A percentile compares a stretch with the other conserved stretches of the same genome.
Evolutionary conservation across 2,329 filamentous ascomycete species (phyloP).

Genomic region (Dactylellina cionopaga): DNA sequence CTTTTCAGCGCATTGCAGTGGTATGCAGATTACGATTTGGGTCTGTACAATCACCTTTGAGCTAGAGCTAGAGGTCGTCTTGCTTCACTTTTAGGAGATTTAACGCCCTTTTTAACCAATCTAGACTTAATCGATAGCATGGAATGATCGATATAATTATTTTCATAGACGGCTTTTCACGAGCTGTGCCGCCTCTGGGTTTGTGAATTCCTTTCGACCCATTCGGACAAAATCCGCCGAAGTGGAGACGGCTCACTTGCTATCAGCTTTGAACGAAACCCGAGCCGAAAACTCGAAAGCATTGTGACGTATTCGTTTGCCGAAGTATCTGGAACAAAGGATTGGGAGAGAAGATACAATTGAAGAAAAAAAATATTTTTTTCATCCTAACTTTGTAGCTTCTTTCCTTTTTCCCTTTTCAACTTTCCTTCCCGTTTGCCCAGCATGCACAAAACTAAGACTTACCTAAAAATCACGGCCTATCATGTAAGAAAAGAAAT

Average conservation of each 20-base stretch:
- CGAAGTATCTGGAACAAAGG: constrained; percentile 35
- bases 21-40: constrained; percentile 42
- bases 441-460: constrained; percentile 32
- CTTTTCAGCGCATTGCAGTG: constrained; percentile 51
- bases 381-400: constrained; percentile 49
- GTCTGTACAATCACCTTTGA: constrained; percentile 39
- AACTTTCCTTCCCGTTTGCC: constrained; percentile 50
- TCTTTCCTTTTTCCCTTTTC: constrained; percentile 34
- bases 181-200: constrained; percentile 32
- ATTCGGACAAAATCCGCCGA: constrained; percentile 33
- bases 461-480: constrained; percentile 46
- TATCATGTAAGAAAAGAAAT: constrained; percentile 23
- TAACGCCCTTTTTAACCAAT: constrained; percentile 5
- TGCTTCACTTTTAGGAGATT: constrained; percentile 38
- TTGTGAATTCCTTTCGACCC: constrained; percentile 20
- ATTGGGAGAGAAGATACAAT: constrained; percentile 52
- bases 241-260: constrained; percentile 27
- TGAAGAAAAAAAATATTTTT: constrained; percentile 34
- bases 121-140: background rate
- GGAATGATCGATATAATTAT: constrained; percentile 5
- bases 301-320: constrained; percentile 48
- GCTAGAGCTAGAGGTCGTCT: constrained; percentile 20
- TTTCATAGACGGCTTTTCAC: constrained; percentile 3
- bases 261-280: constrained; percentile 4
- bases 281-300: constrained; percentile 40